These are phyloP conservation scores for Suillus subalutaceus DNA, from an alignment of 768 basidiomycete genomes.

Conservation along the genomic window DNA sequence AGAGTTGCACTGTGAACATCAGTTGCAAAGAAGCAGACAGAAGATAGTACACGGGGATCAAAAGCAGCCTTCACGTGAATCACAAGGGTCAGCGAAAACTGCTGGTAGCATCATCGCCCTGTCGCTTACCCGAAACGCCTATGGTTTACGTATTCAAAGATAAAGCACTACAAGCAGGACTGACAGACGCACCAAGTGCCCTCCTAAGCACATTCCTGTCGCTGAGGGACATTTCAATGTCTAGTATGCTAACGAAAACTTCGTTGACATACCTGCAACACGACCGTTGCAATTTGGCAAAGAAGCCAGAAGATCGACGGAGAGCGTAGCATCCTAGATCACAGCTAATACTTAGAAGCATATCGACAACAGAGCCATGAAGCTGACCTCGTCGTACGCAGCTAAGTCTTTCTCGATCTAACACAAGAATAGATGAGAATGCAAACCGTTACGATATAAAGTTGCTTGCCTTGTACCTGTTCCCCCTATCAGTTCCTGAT, in stretches of 20 bases:
- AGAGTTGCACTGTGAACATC: conserved; percentile 89
- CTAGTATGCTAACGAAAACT: conserved; percentile 5
- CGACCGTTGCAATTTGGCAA: conserved; percentile 88
- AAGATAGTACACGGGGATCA: conserved; percentile 77
- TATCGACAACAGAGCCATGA: not conserved
- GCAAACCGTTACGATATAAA: not conserved
- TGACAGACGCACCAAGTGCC: conserved; percentile 66
- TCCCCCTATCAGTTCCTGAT: conserved; percentile 86
- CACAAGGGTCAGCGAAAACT: conserved; percentile 6
- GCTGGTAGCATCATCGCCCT: not conserved
- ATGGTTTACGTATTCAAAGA: conserved; percentile 10
- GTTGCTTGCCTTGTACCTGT: conserved; percentile 75
- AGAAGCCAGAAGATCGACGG: conserved; percentile 74
- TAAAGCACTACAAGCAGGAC: not conserved
- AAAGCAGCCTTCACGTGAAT: conserved; percentile 71
- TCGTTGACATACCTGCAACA: conserved; percentile 65
- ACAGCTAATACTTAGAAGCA: not conserved
- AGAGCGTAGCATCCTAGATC: conserved; percentile 71
- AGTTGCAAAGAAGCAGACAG: conserved; percentile 95
- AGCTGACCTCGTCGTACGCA: conserved; percentile 82
- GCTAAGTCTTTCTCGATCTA: conserved; percentile 87
- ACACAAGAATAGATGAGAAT: conserved; percentile 12
- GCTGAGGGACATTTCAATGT: conserved; percentile 41
- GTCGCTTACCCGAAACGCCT: conserved; percentile 55
- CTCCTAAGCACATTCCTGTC: conserved; percentile 91